Conservation (phyloP, 2,329 filamentous ascomycete species). For the Colletotrichum trifolii region DNA sequence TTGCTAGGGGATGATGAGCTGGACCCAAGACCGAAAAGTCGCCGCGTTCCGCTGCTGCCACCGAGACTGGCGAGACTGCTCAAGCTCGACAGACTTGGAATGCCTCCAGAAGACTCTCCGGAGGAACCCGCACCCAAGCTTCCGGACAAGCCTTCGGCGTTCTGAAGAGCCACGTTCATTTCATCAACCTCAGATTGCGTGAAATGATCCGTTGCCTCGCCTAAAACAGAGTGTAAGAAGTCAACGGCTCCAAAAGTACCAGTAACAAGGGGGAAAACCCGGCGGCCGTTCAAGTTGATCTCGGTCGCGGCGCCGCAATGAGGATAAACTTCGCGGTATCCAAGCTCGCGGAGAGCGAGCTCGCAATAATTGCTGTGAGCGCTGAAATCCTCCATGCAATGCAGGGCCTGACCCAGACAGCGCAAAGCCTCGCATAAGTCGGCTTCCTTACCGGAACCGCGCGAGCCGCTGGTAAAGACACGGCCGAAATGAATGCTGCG, state of each 20-base stretch:
- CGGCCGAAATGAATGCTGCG: conserved; percentile 83
- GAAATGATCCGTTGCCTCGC: conserved; percentile 83
- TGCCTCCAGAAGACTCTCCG: conserved; percentile 43
- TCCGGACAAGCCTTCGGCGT: conserved; percentile 66
- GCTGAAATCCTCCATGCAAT: conserved; percentile 82
- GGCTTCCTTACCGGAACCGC: conserved; percentile 73
- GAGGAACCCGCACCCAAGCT: conserved; percentile 41
- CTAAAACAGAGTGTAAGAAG: conserved; percentile 82
- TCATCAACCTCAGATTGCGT: conserved; percentile 87
- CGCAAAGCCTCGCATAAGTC: conserved; percentile 85
- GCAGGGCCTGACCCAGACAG: conserved; percentile 79
- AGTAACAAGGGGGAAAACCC: conserved; percentile 80
- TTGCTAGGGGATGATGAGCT: conserved; percentile 39
- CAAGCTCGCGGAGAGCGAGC: conserved; percentile 78
- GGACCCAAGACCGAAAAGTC: conserved; percentile 51
- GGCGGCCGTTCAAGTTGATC: conserved; percentile 73
- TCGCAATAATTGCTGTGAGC: conserved; percentile 89
- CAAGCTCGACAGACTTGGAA: conserved; percentile 12
- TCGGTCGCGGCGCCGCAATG: conserved; percentile 77
- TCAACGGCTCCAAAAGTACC: conserved; percentile 84
- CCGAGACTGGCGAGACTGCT: conserved; percentile 38
- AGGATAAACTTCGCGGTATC: conserved; percentile 75
- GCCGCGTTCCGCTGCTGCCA: conserved; percentile 51
- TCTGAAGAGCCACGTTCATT: conserved; percentile 78
- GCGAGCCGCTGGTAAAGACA: conserved; percentile 75